Conservation (phyloP, 2,329 filamentous ascomycete genomes). For the Sporothrix luriei region DNA sequence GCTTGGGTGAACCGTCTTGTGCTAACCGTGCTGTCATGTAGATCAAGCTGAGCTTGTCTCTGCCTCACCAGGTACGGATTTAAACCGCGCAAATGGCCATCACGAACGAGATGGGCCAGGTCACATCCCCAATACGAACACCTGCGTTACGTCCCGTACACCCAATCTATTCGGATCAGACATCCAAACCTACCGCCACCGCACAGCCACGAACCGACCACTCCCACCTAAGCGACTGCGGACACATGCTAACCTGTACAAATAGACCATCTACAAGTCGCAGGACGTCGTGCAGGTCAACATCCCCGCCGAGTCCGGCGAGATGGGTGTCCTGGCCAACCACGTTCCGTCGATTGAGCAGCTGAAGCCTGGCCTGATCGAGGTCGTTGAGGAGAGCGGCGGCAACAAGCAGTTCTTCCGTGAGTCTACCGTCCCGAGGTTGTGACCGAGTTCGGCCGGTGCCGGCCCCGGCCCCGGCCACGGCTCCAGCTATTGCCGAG, state of each 20-base stretch:
- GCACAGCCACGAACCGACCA: not conserved
- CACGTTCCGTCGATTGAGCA: conserved; percentile 99
- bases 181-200: no score
- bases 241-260: not conserved
- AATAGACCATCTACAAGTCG: conserved; percentile 66
- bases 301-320: conserved; percentile 94
- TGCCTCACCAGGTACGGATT: conserved; percentile 91
- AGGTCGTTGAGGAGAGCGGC: conserved; percentile 92
- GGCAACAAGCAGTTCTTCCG: conserved; percentile 96
- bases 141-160: not conserved
- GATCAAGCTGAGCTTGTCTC: conserved; percentile 97
- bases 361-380: conserved; percentile 92
- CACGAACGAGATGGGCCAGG: conserved; percentile 11
- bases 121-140: not conserved
- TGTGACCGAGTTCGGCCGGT: not conserved
- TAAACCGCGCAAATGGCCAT: conserved; percentile 29
- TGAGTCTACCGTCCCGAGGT: conserved; percentile 55
- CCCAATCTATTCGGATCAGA: not conserved
- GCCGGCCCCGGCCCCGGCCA: no score
- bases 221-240: not conserved
- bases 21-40: conserved; percentile 40
- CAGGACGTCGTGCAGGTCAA: conserved; percentile 90
- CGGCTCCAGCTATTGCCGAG: no score
- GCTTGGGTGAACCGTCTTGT: not conserved
- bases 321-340: conserved; percentile 99